phyloP scores from a whole-genome alignment of 2,329 filamentous ascomycete genomes.

The Xylaria hypoxylon region DNA sequence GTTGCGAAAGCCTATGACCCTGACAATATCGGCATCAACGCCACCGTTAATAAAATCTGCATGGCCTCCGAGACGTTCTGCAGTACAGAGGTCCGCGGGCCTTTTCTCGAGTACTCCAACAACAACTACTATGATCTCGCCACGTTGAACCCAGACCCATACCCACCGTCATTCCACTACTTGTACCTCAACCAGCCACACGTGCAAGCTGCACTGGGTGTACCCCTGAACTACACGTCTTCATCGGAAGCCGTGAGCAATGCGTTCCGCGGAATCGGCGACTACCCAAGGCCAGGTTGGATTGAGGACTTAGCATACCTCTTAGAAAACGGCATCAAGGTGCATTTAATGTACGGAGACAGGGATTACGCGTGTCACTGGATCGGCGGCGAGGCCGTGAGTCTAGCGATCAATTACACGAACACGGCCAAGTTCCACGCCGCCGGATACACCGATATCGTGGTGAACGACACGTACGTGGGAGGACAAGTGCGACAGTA shows the following conservation, averaged over 20 bases:
- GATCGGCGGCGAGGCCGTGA: slow-evolving; percentile 66
- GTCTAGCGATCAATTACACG: slow-evolving; percentile 61
- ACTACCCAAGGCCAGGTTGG: slow-evolving; percentile 51
- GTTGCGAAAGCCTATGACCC: slow-evolving; percentile 62
- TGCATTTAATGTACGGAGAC: slow-evolving; percentile 69
- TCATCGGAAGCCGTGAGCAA: slow-evolving; percentile 56
- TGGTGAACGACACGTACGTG: slow-evolving; percentile 69
- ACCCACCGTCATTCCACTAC: slow-evolving; percentile 63
- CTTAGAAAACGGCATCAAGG: slow-evolving; percentile 67
- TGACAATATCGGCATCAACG: slow-evolving; percentile 58
- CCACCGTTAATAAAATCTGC: slow-evolving; percentile 59
- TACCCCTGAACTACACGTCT: slow-evolving; percentile 68
- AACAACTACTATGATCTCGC: slow-evolving; percentile 70
- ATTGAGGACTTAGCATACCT: slow-evolving; percentile 63
- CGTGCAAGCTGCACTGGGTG: slow-evolving; percentile 68
- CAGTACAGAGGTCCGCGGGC: slow-evolving; percentile 42
- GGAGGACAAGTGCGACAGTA: slow-evolving; percentile 77
- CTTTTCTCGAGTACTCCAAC: slow-evolving; percentile 48
- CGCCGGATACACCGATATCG: slow-evolving; percentile 74
- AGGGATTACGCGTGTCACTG: slow-evolving; percentile 69
- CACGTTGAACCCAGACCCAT: slow-evolving; percentile 62
- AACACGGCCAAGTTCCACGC: slow-evolving; percentile 56
- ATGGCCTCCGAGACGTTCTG: slow-evolving; percentile 46
- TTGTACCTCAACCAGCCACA: slow-evolving; percentile 68
- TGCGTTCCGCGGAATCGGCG: slow-evolving; percentile 56